These are phyloP conservation scores for Thelephora ganbajun DNA, from an alignment of 768 basidiomycete genomes.

Conservation along the genomic window DNA sequence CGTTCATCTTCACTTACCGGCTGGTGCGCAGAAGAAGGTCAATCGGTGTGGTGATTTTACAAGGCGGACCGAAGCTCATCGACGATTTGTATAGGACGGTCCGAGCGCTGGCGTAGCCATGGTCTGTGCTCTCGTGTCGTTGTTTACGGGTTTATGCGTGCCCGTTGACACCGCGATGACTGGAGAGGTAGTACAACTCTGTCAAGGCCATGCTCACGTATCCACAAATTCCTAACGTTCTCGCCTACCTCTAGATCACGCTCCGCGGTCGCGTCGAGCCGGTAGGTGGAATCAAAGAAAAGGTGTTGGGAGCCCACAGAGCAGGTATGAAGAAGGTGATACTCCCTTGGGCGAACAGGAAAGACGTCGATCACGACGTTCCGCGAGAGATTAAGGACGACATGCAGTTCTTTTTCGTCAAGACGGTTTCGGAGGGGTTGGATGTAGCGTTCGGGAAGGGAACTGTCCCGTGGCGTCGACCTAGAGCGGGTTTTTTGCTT, in stretches of 20 bases:
- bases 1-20: slow-evolving; percentile 78
- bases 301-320: slow-evolving; percentile 81
- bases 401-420: slow-evolving; percentile 75
- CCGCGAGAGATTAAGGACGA: slow-evolving; percentile 56
- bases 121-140: slow-evolving; percentile 79
- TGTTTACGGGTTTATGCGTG: slow-evolving; percentile 64
- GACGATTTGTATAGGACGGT: slow-evolving; percentile 36
- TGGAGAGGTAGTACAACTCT: slow-evolving; percentile 48
- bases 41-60: not conserved
- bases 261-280: slow-evolving; percentile 70
- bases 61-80: not conserved
- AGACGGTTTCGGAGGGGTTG: slow-evolving; percentile 65
- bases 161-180: slow-evolving; percentile 76
- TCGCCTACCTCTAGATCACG: slow-evolving; percentile 39
- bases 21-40: slow-evolving; percentile 76
- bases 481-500: slow-evolving; percentile 29
- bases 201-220: slow-evolving; percentile 6
- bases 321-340: slow-evolving; percentile 76
- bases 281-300: slow-evolving; percentile 88
- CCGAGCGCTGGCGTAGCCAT: slow-evolving; percentile 86
- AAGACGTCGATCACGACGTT: slow-evolving; percentile 80
- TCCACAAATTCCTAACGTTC: not conserved
- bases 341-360: slow-evolving; percentile 71
- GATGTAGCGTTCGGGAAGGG: slow-evolving; percentile 74
- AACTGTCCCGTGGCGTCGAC: slow-evolving; percentile 42